Base-by-base conservation (phyloP, 495 filamentous ascomycete species). In the Massariosphaeria phaeospora region DNA sequence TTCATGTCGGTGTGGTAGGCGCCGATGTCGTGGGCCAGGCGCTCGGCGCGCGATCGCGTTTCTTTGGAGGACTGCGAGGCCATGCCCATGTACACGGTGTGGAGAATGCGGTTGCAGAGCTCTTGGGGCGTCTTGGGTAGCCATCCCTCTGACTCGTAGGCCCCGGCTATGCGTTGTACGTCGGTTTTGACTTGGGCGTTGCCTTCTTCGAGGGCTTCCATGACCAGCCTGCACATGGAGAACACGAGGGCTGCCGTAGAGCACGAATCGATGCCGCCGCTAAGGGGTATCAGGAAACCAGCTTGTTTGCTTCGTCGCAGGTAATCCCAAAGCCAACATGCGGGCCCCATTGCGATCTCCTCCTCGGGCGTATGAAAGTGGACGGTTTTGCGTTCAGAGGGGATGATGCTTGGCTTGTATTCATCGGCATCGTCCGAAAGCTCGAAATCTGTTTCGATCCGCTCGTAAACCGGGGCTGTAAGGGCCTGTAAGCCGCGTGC, bases 321-420 rank as follows among this genome's bases (percentile, higher is more conserved):
- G 54, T 94, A 95, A 61, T 95, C 87, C 88, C 89, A 96, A 0
- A 96, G 70, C 73, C 81, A 96, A 64, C 82, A 84, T 1, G 81
- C 87, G 0, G 82, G 76, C 0, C 79, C 78, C 0, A 89, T 72
- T 0, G 83, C 81, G 57, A 91, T 85, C 55, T 94, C 87, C 61
- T 90, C 85, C 63, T 89, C 85, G 0, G 84, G 82, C 0, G 68
- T 62, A 66, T 89, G 83, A 44, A 78, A 80, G 3, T 75, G 69
- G 1, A 76, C 70, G 24, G 72, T 57, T 26, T 79, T 55, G 17
- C 20, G 49, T 6, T 13, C 3, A 4, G 59, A 48, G 18, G 63
- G 65, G 15, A 20, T 36, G 31, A 63, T 15, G 15, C 34, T 24
- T 17, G 72, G 69, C 50, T 75, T 62, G 9, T 66, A 34, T 35